Evolutionary conservation across 352 stramenopile species (phyloP).

Genomic region (Phytophthora pseudosyringae): DNA sequence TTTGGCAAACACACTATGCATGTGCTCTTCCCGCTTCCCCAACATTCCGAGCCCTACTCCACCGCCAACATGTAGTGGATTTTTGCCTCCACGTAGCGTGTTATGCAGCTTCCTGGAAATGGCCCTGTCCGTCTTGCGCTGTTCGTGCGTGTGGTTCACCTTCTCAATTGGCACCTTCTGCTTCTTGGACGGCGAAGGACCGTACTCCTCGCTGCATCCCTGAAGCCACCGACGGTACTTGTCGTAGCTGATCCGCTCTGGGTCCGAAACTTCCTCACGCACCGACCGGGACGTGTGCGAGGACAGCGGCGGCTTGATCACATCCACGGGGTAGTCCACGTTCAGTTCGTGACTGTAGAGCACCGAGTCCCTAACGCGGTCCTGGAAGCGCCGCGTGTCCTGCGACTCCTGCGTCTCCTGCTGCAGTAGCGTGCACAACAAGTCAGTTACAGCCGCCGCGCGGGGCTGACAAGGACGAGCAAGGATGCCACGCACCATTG

Average conservation of each 20-base stretch:
- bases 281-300: slow-evolving; percentile 12
- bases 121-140: slow-evolving; percentile 43
- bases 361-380: slow-evolving; percentile 56
- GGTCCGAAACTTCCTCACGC: slow-evolving; percentile 22
- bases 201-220: slow-evolving; percentile 57
- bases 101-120: slow-evolving; percentile 46
- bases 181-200: slow-evolving; percentile 33
- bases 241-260: slow-evolving; percentile 42
- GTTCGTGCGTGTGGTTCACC: slow-evolving; percentile 42
- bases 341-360: slow-evolving; percentile 54
- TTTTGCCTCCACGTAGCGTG: slow-evolving; percentile 31
- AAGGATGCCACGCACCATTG: slow-evolving; percentile 32
- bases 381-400: slow-evolving; percentile 57
- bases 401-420: slow-evolving; percentile 52
- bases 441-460: slow-evolving; percentile 1
- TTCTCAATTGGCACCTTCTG: slow-evolving; percentile 39
- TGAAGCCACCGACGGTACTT: slow-evolving; percentile 49
- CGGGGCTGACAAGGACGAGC: neutral
- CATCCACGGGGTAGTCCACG: slow-evolving; percentile 47
- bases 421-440: slow-evolving; percentile 13
- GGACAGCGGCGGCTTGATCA: slow-evolving; percentile 34
- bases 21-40: slow-evolving; percentile 8
- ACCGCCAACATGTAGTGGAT: neutral
- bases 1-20: neutral
- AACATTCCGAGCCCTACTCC: slow-evolving; percentile 1